These are phyloP conservation scores for Verticillium nubilum DNA, from an alignment of 2,329 filamentous ascomycete species.

Conservation along the genomic window DNA sequence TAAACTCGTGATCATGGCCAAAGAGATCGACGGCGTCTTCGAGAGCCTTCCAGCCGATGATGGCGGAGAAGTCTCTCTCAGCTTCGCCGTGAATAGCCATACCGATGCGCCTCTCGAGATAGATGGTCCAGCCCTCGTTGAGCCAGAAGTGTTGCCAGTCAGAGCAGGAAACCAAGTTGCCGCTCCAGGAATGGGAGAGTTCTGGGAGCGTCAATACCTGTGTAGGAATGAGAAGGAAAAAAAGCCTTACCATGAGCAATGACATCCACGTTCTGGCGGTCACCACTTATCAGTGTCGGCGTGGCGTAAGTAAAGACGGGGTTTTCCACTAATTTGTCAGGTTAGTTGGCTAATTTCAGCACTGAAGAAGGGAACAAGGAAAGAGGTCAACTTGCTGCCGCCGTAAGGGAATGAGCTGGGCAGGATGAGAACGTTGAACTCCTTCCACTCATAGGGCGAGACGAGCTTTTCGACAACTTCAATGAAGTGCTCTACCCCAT, in stretches of 20 bases:
- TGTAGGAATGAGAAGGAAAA: constrained; percentile 17
- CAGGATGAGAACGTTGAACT: constrained; percentile 89
- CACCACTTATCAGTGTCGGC: constrained; percentile 86
- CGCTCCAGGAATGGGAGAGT: constrained; percentile 9
- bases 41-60: constrained; percentile 91
- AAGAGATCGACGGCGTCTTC: constrained; percentile 74
- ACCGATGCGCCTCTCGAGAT: constrained; percentile 82
- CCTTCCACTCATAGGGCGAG: constrained; percentile 88
- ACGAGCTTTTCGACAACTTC: constrained; percentile 75
- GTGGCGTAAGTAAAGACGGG: constrained; percentile 94
- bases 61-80: constrained; percentile 88
- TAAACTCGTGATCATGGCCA: constrained; percentile 84
- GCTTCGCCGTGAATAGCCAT: constrained; percentile 74
- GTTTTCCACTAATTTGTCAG: constrained; percentile 63
- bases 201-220: neutral
- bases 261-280: constrained; percentile 88
- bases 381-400: constrained; percentile 28
- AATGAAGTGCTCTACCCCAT: constrained; percentile 88
- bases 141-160: constrained; percentile 39
- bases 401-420: constrained; percentile 89
- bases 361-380: neutral
- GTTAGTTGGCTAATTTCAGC: neutral
- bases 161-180: constrained; percentile 9
- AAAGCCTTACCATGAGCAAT: constrained; percentile 66
- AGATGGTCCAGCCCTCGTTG: constrained; percentile 86